These are phyloP conservation scores for Scutellaria baicalensis DNA, from an alignment of 257 asterid genomes.

Conservation along the genomic window DNA sequence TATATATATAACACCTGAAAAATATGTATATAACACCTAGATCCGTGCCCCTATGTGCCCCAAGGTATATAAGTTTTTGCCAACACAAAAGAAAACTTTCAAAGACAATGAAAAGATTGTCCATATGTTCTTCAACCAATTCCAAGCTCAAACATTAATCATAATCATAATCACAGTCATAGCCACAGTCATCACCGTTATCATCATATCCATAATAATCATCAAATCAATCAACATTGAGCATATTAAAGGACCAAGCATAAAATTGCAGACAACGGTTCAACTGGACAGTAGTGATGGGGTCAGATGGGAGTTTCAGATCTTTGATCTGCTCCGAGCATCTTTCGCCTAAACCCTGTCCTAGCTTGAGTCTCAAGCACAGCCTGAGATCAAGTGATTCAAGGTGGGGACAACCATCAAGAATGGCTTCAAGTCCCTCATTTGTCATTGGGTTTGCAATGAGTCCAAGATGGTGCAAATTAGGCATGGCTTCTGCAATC, in stretches of 20 bases:
- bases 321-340: constrained; percentile 23
- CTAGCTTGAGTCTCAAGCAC: constrained; percentile 23
- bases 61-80: no score
- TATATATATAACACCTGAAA: no score
- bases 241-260: background rate
- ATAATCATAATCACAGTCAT: no score
- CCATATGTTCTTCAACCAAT: no score
- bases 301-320: constrained; percentile 21
- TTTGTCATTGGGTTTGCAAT: constrained; percentile 22
- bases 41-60: no score
- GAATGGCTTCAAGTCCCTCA: constrained; percentile 32
- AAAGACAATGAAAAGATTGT: no score
- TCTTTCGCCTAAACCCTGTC: constrained; percentile 21
- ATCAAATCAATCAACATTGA: background rate
- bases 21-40: no score
- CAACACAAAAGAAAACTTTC: background rate
- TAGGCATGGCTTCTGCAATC: constrained; percentile 36
- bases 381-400: constrained; percentile 36
- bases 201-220: background rate
- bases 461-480: constrained; percentile 23
- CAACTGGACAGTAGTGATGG: constrained; percentile 11
- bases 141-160: no score
- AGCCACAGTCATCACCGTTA: no score
- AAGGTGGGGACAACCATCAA: constrained; percentile 37
- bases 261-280: background rate